Conservation (phyloP, 2,329 filamentous ascomycete genomes). For the Zasmidium citrigriseum region DNA sequence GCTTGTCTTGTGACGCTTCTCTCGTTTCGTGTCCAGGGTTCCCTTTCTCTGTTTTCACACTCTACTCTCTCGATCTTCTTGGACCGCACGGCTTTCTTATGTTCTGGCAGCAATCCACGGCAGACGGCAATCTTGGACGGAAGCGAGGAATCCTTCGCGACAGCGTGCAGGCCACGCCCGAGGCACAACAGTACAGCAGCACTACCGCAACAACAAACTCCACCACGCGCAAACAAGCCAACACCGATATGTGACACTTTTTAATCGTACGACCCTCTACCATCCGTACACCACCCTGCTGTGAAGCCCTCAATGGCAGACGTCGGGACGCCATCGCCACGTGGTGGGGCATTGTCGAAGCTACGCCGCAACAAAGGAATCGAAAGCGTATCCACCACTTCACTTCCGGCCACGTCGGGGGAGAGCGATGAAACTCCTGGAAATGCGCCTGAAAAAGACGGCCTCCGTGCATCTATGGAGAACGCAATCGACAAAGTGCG, state of each 20-base stretch:
- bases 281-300: too few relatives aligned
- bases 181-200: background rate
- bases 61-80: background rate
- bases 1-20: background rate
- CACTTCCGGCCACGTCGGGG: conserved; percentile 27
- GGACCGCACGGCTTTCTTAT: background rate
- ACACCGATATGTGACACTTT: background rate
- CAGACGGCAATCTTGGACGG: background rate
- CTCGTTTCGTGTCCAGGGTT: background rate
- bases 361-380: conserved; percentile 32
- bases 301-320: conserved; percentile 14
- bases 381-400: conserved; percentile 31
- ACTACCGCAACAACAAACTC: background rate
- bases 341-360: conserved; percentile 25
- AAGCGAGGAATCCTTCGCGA: background rate
- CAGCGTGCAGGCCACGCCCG: background rate
- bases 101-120: background rate
- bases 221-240: background rate
- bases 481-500: conserved; percentile 41
- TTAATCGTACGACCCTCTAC: too few relatives aligned
- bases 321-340: conserved; percentile 22
- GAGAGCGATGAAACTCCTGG: conserved; percentile 28
- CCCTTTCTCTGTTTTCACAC: too few relatives aligned
- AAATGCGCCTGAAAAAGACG: conserved; percentile 18
- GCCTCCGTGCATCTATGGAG: conserved; percentile 39